Percentiles rank a stretch among this genome's conserved stretches.
Conservation (phyloP, 768 basidiomycete species). For the Gelatoporia subvermispora region DNA sequence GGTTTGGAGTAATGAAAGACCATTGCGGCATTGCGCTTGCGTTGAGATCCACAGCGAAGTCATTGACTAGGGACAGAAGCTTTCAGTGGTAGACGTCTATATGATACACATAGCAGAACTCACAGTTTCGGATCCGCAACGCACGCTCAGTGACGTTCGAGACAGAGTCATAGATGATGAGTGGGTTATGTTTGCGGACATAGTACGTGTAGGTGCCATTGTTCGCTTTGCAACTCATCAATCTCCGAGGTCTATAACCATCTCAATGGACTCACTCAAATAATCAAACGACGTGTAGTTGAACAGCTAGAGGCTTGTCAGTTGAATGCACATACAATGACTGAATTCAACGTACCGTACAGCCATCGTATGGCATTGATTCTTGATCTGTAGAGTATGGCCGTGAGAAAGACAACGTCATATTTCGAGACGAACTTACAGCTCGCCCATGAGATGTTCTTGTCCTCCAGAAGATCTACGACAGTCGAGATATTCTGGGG, state of each 20-base stretch:
- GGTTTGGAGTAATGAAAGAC: slow-evolving; percentile 60
- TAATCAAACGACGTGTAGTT: slow-evolving; percentile 35
- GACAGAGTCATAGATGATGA: slow-evolving; percentile 48
- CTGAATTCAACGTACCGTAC: slow-evolving; percentile 12
- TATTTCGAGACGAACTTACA: slow-evolving; percentile 19
- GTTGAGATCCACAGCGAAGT: slow-evolving; percentile 52
- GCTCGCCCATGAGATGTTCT: slow-evolving; percentile 53
- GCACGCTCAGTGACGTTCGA: slow-evolving; percentile 36
- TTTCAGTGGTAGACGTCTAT: neutral
- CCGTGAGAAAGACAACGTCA: neutral
- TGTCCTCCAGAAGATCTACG: slow-evolving; percentile 55
- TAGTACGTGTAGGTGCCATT: slow-evolving; percentile 41
- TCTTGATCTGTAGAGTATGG: slow-evolving; percentile 37
- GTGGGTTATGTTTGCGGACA: slow-evolving; percentile 53
- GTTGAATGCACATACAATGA: neutral
- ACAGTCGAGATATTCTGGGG: slow-evolving; percentile 49
- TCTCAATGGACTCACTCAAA: slow-evolving; percentile 21
- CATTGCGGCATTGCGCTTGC: slow-evolving; percentile 51
- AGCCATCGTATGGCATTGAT: slow-evolving; percentile 49
- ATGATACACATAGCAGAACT: neutral
- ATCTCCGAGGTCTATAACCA: slow-evolving; percentile 5
- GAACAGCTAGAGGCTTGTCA: slow-evolving; percentile 26
- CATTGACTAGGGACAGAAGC: slow-evolving; percentile 33
- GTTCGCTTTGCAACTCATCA: neutral
- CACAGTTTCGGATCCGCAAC: slow-evolving; percentile 44